Base-by-base conservation (phyloP, 805 yeast species). In the Candida maltosa region DNA sequence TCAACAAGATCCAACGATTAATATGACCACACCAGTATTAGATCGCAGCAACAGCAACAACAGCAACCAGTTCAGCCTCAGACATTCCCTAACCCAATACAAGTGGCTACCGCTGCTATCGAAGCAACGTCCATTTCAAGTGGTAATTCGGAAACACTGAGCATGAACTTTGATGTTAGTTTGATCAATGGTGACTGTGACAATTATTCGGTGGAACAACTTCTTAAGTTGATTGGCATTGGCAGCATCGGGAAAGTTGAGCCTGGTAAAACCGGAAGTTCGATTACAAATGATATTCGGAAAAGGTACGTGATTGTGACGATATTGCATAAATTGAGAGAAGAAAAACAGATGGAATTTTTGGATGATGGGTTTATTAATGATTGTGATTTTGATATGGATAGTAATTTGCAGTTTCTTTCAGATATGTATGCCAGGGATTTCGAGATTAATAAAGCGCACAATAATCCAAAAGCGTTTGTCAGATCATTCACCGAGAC, bases 401-500 rank as follows among this genome's bases (percentile, higher is more conserved):
- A 67, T 48, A 61, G 57, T 37, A 56, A 55, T 41, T 49, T 67
- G 21, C 67, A 62, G 39, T 67, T 67, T 39, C 52, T 67, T 34
- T 56, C 63, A 29, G 69, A 67, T 40, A 40, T 66, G 42, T 67
- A 59, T 39, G 42, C 65, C 27, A 67, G 62, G 43, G 70, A 67
- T 41, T 49, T 47, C 31, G 54, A 57, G 20, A 43, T 51, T 23
- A 52, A 54, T 34, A 46, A 53, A 11, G 45, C 44, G 26, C 41
- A 56, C 31, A 45, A 54, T 17, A 59, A 56, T 38, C 43, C 62
- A 2, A 53, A 62, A 42, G 48, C 54, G 23, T 62, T 70, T 6
- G 62, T 60, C 1, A 34, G 73, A 32, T 61, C 47, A 36, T 67
- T 67, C 42, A 65, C 71, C 11, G 69, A 64, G 16, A 60, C 83